Conservation (phyloP, 768 basidiomycete genomes). For the Rhizopogon salebrosus region DNA sequence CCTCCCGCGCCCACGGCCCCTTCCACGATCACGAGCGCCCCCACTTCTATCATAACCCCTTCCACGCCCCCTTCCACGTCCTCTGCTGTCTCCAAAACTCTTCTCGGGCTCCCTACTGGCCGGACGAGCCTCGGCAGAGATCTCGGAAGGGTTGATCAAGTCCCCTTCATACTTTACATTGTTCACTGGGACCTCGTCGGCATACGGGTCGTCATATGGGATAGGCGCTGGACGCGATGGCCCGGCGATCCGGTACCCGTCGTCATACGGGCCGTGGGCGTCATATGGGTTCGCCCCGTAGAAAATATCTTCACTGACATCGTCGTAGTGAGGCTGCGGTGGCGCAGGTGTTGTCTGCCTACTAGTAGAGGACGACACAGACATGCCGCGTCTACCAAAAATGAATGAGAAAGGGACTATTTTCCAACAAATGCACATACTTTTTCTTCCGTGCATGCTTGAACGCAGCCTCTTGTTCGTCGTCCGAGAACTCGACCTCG, state of each 20-base stretch:
- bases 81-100: constrained; percentile 8
- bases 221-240: constrained; percentile 61
- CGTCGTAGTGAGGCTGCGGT: constrained; percentile 47
- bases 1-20: constrained; percentile 27
- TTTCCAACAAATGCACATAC: constrained; percentile 30
- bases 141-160: neutral
- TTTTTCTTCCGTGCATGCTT: constrained; percentile 56
- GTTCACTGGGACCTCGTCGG: constrained; percentile 37
- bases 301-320: constrained; percentile 40
- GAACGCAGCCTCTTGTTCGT: constrained; percentile 81
- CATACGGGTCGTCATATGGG: constrained; percentile 80
- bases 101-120: neutral
- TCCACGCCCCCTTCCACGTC: constrained; percentile 33
- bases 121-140: neutral
- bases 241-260: constrained; percentile 46
- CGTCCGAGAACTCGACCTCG: constrained; percentile 93
- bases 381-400: constrained; percentile 44
- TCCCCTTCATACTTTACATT: constrained; percentile 4
- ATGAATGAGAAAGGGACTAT: constrained; percentile 2
- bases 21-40: constrained; percentile 19
- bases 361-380: constrained; percentile 50
- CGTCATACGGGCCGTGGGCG: constrained; percentile 64
- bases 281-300: constrained; percentile 59
- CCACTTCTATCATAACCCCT: constrained; percentile 25
- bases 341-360: constrained; percentile 50